These are phyloP conservation scores for Russula abietina DNA, from an alignment of 768 basidiomycete genomes.

Conservation along the genomic window DNA sequence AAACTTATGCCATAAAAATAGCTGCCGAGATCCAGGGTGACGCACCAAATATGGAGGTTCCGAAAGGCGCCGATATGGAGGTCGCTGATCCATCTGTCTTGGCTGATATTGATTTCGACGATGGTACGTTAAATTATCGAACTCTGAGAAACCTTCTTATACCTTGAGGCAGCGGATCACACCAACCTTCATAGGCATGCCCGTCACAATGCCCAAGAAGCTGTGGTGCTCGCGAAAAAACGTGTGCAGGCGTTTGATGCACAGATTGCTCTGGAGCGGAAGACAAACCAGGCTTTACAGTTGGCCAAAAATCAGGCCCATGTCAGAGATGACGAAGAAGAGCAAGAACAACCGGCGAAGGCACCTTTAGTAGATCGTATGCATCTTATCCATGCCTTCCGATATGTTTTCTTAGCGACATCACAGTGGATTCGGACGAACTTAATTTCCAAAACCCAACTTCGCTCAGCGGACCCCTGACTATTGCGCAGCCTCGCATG, in stretches of 20 bases:
- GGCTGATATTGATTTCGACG: constrained; percentile 83
- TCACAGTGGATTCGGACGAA: constrained; percentile 86
- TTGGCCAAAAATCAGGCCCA: constrained; percentile 52
- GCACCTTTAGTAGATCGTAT: constrained; percentile 67
- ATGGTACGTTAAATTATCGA: constrained; percentile 47
- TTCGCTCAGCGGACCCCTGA: constrained; percentile 74
- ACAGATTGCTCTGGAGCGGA: constrained; percentile 72
- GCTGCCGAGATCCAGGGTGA: constrained; percentile 74
- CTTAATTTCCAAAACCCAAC: constrained; percentile 99
- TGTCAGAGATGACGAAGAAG: constrained; percentile 40
- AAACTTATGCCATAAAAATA: constrained; percentile 31
- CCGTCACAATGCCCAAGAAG: constrained; percentile 82
- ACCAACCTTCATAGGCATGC: constrained; percentile 84
- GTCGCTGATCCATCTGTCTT: constrained; percentile 49
- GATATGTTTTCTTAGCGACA: not conserved
- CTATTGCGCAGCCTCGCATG: constrained; percentile 90
- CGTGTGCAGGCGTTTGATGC: constrained; percentile 83
- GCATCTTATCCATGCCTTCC: constrained; percentile 29
- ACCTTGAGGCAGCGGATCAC: constrained; percentile 59
- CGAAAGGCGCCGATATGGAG: constrained; percentile 53
- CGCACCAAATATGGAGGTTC: constrained; percentile 38
- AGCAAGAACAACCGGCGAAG: constrained; percentile 27
- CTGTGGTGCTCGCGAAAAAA: constrained; percentile 69
- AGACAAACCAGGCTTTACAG: constrained; percentile 70
- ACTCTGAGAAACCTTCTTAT: constrained; percentile 1